Base-by-base conservation (phyloP, 805 yeast genomes). In the Candida pseudofarinosa region DNA sequence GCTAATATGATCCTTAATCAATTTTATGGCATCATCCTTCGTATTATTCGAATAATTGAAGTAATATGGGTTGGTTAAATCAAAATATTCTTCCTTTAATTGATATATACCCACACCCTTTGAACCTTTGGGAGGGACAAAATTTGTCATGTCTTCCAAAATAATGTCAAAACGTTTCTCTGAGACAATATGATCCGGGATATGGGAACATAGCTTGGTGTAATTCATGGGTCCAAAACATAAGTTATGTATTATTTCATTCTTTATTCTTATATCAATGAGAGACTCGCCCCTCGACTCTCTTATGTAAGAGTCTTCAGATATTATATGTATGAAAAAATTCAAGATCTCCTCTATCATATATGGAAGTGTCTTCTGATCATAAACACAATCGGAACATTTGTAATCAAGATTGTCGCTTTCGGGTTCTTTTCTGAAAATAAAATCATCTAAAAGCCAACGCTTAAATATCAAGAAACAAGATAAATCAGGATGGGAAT, bases 241-340 rank as follows among this genome's bases (percentile, higher is more conserved):
- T n/a, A 91, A 67, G 2, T 80, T 74, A 55, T 93, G 97, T 17
- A 88, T 71, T n/a, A 91, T 79, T 52, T 90, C 97, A 35, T 77
- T 73, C 44, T 67, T 70, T 20, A 88, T 74, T 40, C 81, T 70
- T 12, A 63, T 58, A 43, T 76, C 76, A 8, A 70, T 69, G 1
- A 79, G 69, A 8, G 73, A 78, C 4, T 72, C 72, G 1, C 76
- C 78, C 1, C 67, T 56, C 1, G 69, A 56, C 10, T 81, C 79
- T 19, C 65, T 68, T 28, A 88, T 64, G 45, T 79, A 79, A 6
- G 79, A 60, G 37, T 85, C 78, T 51, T 88, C 96, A 1, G 85
- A 77, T 3, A 89, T 58, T 8, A 88, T 49, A 40, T 79, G 81
- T 38, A 88, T 81, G 51, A 89, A 64, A 40, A 82, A 78, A 38